Conservation (phyloP, 192 early-diverging fungal species). For the Phlyctochytrium arcticum region DNA sequence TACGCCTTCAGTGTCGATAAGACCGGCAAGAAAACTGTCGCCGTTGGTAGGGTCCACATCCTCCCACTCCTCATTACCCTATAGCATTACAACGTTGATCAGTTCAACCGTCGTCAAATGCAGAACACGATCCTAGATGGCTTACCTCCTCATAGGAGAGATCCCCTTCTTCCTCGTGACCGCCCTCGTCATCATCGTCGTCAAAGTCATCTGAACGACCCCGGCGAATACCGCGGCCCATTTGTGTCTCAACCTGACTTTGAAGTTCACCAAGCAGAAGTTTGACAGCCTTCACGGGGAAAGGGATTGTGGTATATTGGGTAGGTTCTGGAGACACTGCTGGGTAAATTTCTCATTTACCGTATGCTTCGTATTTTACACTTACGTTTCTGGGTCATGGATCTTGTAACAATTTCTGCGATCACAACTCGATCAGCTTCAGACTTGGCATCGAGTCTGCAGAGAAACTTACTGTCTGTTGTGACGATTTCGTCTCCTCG, state of each 20-base stretch:
- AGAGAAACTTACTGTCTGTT: conserved; percentile 36
- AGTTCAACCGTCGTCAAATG: conserved; percentile 4
- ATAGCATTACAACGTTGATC: neutral
- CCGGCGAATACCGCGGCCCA: conserved; percentile 51
- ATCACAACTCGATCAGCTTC: neutral
- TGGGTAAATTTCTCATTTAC: too few species aligned
- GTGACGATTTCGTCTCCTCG: conserved; percentile 76
- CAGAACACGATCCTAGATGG: conserved; percentile 7
- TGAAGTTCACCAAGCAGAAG: conserved; percentile 77
- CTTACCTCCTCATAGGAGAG: conserved; percentile 14
- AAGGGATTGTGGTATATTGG: conserved; percentile 71
- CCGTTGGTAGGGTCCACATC: conserved; percentile 39
- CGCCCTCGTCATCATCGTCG: conserved; percentile 36
- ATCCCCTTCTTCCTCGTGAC: conserved; percentile 23
- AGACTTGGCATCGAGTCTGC: neutral
- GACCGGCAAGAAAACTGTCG: neutral
- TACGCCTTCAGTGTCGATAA: neutral
- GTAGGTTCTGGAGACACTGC: conserved; percentile 56
- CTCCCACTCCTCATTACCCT: conserved; percentile 61
- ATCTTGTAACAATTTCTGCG: conserved; percentile 55
- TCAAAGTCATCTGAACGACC: conserved; percentile 57
- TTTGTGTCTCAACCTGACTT: conserved; percentile 58
- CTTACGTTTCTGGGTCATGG: conserved; percentile 44
- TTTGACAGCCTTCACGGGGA: conserved; percentile 81
- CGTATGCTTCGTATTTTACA: too few species aligned